Conservation (phyloP, 2,329 filamentous ascomycete species). For the Celoporthe dispersa region DNA sequence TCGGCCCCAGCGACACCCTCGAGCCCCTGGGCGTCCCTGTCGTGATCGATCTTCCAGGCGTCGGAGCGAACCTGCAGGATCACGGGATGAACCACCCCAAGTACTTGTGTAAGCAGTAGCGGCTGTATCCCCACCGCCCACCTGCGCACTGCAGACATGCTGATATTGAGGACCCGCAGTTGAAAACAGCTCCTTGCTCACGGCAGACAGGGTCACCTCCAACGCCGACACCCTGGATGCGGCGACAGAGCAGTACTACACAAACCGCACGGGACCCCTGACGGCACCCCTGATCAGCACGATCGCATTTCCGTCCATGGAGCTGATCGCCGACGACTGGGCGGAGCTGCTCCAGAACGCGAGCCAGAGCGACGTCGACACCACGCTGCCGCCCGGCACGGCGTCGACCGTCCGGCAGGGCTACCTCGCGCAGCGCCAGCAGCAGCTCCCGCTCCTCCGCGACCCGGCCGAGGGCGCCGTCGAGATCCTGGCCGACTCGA, state of each 20-base stretch:
- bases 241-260: conserved; percentile 31
- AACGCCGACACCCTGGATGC: conserved; percentile 26
- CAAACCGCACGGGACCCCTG: conserved; percentile 34
- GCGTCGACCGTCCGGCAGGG: conserved; percentile 31
- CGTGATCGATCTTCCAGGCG: conserved; percentile 37
- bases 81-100: conserved; percentile 41
- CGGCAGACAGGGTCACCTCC: conserved; percentile 28
- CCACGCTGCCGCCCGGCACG: conserved; percentile 24
- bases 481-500: conserved; percentile 35
- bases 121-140: not conserved
- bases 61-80: conserved; percentile 42
- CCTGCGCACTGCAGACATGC: not conserved
- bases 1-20: conserved; percentile 38
- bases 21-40: conserved; percentile 36
- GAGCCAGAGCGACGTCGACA: conserved; percentile 13
- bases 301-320: conserved; percentile 34
- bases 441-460: conserved; percentile 43
- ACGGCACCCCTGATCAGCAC: conserved; percentile 36
- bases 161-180: conserved; percentile 26
- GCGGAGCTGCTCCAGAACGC: conserved; percentile 28
- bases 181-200: conserved; percentile 30
- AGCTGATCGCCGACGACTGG: conserved; percentile 29
- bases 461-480: conserved; percentile 38
- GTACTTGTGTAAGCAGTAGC: conserved; percentile 36
- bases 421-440: conserved; percentile 33